phyloP scores from a whole-genome alignment of 768 basidiomycete genomes.

The Tulasnella sp. region DNA sequence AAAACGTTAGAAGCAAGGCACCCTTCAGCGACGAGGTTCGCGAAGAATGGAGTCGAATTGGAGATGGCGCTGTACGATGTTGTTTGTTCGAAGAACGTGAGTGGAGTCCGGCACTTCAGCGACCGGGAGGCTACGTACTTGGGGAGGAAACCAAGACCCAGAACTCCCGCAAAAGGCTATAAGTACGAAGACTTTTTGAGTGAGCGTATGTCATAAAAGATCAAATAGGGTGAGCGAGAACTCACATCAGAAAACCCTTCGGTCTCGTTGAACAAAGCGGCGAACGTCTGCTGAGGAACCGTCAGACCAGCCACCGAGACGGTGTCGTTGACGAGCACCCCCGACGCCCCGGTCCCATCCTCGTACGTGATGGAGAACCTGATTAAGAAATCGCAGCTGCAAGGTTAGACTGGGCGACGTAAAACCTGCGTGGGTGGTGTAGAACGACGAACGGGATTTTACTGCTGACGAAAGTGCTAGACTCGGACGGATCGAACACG shows the following conservation, averaged over 20 bases:
- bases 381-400: no score
- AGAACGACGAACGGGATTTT: not conserved
- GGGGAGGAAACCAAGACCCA: not conserved
- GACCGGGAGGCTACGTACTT: not conserved
- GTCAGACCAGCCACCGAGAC: constrained; percentile 48
- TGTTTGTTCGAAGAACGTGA: no score
- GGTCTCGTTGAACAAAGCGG: constrained; percentile 45
- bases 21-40: not conserved
- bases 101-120: no score
- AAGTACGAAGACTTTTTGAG: not conserved
- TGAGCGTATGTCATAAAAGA: not conserved
- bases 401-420: not conserved
- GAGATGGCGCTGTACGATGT: no score
- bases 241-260: constrained; percentile 19
- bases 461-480: not conserved
- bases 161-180: constrained; percentile 5
- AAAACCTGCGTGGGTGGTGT: no score
- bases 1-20: constrained; percentile 4
- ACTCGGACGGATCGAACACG: not conserved
- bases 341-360: not conserved
- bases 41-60: not conserved
- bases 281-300: constrained; percentile 45
- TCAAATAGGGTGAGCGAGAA: not conserved
- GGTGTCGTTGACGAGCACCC: constrained; percentile 39
- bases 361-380: constrained; percentile 1